These are phyloP conservation scores for Benincasa hispida DNA, from an alignment of 306 rosid genomes.

Conservation along the genomic window DNA sequence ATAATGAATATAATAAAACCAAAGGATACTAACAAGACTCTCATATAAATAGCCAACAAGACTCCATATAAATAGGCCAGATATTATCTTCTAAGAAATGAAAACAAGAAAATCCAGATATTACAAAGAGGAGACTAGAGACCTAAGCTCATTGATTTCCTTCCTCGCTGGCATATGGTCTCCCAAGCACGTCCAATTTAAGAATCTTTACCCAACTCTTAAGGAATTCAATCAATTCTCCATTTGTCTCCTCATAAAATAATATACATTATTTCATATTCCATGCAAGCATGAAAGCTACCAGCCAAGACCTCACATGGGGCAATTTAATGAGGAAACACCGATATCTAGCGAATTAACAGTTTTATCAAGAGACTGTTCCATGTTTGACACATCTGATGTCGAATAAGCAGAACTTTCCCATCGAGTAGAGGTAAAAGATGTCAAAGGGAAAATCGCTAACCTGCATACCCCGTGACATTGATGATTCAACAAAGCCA, in stretches of 20 bases:
- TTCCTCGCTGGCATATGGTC: background rate
- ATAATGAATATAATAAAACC: background rate
- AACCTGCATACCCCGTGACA: background rate
- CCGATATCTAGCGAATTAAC: background rate
- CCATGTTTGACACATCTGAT: too few relatives aligned
- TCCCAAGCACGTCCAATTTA: background rate
- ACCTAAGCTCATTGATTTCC: background rate
- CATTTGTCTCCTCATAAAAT: background rate
- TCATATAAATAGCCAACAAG: background rate
- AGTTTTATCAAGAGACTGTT: background rate
- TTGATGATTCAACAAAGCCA: background rate
- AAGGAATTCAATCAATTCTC: background rate
- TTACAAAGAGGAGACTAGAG: background rate
- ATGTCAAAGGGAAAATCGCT: background rate
- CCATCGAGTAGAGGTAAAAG: background rate
- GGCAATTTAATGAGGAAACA: background rate
- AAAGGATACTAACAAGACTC: background rate
- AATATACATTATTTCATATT: background rate
- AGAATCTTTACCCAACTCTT: background rate
- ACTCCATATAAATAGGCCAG: background rate
- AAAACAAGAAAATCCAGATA: background rate
- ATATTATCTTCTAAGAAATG: background rate
- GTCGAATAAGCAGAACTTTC: background rate
- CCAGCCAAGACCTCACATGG: constrained; percentile 3
- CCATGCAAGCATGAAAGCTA: background rate